Percentiles rank a stretch among this genome's conserved stretches.
These are phyloP conservation scores for Psilocybe azurescens DNA, from an alignment of 768 basidiomycete genomes.

Conservation along the genomic window DNA sequence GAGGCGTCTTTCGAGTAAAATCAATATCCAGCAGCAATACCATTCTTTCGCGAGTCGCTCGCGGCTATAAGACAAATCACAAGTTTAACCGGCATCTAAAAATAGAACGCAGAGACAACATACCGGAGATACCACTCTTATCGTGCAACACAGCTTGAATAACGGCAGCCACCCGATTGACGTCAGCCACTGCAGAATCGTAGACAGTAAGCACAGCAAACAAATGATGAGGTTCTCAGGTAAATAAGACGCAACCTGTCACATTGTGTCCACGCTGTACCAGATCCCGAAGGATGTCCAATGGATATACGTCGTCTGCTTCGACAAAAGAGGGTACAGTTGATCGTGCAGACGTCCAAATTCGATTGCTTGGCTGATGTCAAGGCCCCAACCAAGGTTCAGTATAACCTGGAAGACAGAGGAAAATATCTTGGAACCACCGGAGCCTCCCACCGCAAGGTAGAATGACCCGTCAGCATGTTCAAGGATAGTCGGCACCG, in stretches of 20 bases:
- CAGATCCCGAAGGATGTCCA: conserved; percentile 60
- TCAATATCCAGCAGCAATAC: conserved; percentile 84
- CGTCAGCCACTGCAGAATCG: conserved; percentile 54
- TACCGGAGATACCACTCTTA: conserved; percentile 69
- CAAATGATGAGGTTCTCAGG: background rate
- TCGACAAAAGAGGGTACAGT: conserved; percentile 71
- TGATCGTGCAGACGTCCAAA: conserved; percentile 86
- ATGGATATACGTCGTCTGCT: conserved; percentile 66
- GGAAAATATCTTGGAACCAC: conserved; percentile 86
- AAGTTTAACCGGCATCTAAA: conserved; percentile 5
- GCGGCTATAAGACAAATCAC: conserved; percentile 56
- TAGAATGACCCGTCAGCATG: conserved; percentile 74
- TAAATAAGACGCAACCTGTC: conserved; percentile 46
- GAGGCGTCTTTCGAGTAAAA: background rate
- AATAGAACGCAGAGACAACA: conserved; percentile 26
- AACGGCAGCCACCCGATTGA: conserved; percentile 76
- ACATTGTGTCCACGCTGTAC: conserved; percentile 72
- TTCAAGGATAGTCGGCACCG: conserved; percentile 80
- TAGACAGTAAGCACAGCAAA: background rate
- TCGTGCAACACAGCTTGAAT: conserved; percentile 67
- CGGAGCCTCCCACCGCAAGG: conserved; percentile 81
- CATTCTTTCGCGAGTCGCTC: conserved; percentile 92
- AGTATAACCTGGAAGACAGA: conserved; percentile 81
- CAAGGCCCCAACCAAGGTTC: conserved; percentile 82
- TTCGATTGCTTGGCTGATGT: conserved; percentile 84